Evolutionary conservation across 1,284 basidiomycete species (phyloP).

Genomic region (Ganoderma sinense): DNA sequence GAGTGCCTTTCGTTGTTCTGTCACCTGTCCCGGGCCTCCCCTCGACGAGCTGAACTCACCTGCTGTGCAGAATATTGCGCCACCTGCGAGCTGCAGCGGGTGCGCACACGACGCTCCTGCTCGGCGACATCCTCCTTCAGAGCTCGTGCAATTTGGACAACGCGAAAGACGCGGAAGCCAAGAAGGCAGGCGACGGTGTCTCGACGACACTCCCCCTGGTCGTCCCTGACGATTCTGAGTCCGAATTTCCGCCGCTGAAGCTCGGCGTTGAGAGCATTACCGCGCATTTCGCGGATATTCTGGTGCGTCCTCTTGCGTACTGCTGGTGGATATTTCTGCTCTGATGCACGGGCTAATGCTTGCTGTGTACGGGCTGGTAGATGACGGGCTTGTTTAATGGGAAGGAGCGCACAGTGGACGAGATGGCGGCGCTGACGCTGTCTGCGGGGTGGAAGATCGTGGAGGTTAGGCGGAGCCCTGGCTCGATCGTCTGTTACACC

Average conservation of each 20-base stretch:
- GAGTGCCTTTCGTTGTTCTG: not conserved
- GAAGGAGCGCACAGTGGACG: slow-evolving; percentile 65
- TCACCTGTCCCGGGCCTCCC: too few relatives aligned
- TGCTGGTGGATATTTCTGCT: not conserved
- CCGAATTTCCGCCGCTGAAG: slow-evolving; percentile 66
- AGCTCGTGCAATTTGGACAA: slow-evolving; percentile 53
- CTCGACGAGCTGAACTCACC: too few relatives aligned
- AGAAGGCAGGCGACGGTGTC: not conserved
- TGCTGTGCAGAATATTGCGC: slow-evolving; percentile 32
- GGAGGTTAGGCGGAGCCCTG: slow-evolving; percentile 54
- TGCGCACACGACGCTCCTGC: slow-evolving; percentile 59
- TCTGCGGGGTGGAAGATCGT: slow-evolving; percentile 71
- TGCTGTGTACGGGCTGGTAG: slow-evolving; percentile 37
- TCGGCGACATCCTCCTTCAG: slow-evolving; percentile 71
- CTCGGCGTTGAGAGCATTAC: slow-evolving; percentile 69
- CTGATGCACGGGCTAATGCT: too few relatives aligned
- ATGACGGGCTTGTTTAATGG: slow-evolving; percentile 28
- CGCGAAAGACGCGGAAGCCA: slow-evolving; percentile 1
- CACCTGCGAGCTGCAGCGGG: slow-evolving; percentile 36
- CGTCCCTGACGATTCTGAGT: slow-evolving; percentile 41
- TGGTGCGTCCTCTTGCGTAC: slow-evolving; percentile 46
- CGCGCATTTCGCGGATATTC: slow-evolving; percentile 73
- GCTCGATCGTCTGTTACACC: slow-evolving; percentile 26
- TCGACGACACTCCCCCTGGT: slow-evolving; percentile 3
- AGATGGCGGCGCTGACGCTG: slow-evolving; percentile 57